Evolutionary conservation across 2,329 filamentous ascomycete genomes (phyloP), one percentile per base, ranked within the genome.

Genomic region (Colletotrichum nymphaeae): DNA sequence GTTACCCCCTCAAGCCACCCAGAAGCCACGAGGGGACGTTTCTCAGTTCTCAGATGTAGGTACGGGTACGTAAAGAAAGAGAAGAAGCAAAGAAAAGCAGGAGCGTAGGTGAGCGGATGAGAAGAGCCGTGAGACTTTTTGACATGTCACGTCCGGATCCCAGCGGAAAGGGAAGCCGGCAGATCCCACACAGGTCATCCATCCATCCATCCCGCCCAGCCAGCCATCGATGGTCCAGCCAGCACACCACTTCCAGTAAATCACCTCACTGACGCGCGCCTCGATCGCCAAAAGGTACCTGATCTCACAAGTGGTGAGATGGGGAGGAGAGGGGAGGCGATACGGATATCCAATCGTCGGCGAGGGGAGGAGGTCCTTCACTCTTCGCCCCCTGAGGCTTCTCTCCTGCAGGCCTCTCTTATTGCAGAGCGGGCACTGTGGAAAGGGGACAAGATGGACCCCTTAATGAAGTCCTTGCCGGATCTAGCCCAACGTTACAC

Each of bases 21-120:
- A 49, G 60, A 63, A 63, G 46, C 46, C 60, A 63, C 60, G 46
- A 63, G 60, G 60, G 42, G 42, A 35, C 52, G 60, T 35, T 52
- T 63, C 42, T 42, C 16, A 42, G 37, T 42, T 49, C 42, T 49
- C 42, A 49, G 16, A 49, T 19, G 19, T n/a, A 49, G 37, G 37
- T 42, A 49, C 42, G 19, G 42, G 19, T n/a, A 49, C 19, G 19
- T 11, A 49, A n/a, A 49, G 16, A 49, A 11, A 22, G 8, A 22
- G 19, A 49, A 49, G 42, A 49, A 49, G 42, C 60, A 30, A 46
- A 42, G 60, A 35, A n/a, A 46, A 49, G 42, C 5, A 63, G 52
- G 11, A 35, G 14, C 24, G 26, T 28, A 3, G 4, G 46, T 11
- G n/a, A 19, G 42, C 9, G 28, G n/a, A 52, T 2, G n/a, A 53